phyloP scores from a whole-genome alignment of 257 asterid genomes.

The Fraxinus cuspidata region DNA sequence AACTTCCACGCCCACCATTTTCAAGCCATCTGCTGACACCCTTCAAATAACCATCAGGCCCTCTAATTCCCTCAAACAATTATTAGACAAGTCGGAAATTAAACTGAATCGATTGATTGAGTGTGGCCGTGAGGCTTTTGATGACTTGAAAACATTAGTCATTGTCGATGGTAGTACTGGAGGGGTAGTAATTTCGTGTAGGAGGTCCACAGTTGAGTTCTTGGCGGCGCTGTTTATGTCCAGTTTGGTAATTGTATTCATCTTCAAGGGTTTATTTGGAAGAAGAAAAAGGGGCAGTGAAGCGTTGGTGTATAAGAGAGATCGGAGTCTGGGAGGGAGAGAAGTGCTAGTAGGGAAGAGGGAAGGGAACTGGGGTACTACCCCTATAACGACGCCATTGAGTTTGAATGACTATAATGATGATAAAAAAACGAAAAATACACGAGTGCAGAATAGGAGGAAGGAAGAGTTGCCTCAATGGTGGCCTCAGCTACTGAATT shows the following conservation, averaged over 20 bases:
- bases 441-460: conserved; percentile 38
- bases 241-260: conserved; percentile 42
- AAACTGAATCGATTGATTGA: conserved; percentile 44
- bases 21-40: conserved; percentile 58
- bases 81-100: conserved; percentile 36
- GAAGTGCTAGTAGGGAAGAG: conserved; percentile 76
- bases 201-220: conserved; percentile 72
- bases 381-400: conserved; percentile 38
- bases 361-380: conserved; percentile 29
- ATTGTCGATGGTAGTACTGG: conserved; percentile 43
- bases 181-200: conserved; percentile 62
- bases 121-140: conserved; percentile 56
- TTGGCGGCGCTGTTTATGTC: conserved; percentile 43
- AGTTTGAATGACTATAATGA: conserved; percentile 26
- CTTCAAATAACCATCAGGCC: conserved; percentile 62
- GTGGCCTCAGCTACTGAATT: conserved; percentile 68
- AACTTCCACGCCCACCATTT: conserved; percentile 35
- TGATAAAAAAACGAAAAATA: conserved; percentile 30
- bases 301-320: conserved; percentile 65
- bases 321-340: conserved; percentile 91
- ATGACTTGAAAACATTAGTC: conserved; percentile 61
- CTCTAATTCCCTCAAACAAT: conserved; percentile 44
- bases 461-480: conserved; percentile 72
- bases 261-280: conserved; percentile 46
- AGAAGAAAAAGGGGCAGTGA: conserved; percentile 36